Conservation (phyloP, 2,329 filamentous ascomycete genomes). For the Fusarium agapanthi region DNA sequence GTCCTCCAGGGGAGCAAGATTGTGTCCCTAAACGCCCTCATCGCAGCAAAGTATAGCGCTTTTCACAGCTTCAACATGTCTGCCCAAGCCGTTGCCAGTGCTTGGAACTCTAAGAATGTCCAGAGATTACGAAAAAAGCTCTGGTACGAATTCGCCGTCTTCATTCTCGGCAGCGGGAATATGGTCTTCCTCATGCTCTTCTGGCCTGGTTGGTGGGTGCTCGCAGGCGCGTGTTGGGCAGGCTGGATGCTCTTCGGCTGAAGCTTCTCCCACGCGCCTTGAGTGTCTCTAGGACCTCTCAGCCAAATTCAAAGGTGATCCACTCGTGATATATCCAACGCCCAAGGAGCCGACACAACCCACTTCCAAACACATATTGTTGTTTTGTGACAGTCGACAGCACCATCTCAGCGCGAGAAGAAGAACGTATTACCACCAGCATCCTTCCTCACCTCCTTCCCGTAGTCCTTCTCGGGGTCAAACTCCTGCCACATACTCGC, state of each 20-base stretch:
- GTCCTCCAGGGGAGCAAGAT: constrained; percentile 39
- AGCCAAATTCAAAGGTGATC: constrained; percentile 15
- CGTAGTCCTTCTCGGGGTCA: constrained; percentile 88
- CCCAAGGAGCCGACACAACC: not conserved
- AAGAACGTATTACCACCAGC: constrained; percentile 93
- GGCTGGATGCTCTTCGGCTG: constrained; percentile 48
- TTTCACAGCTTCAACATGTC: constrained; percentile 44
- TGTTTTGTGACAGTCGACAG: constrained; percentile 1
- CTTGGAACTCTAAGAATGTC: constrained; percentile 52
- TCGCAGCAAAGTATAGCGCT: constrained; percentile 44
- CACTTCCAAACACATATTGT: not conserved
- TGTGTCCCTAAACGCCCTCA: constrained; percentile 40
- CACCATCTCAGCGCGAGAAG: constrained; percentile 61
- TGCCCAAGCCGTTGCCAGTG: constrained; percentile 35
- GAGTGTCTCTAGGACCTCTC: constrained; percentile 11
- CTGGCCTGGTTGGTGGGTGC: constrained; percentile 65
- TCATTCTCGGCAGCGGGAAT: constrained; percentile 61
- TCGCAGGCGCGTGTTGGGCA: constrained; percentile 50
- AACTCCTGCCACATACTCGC: constrained; percentile 97
- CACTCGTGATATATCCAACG: constrained; percentile 10
- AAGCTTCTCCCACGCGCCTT: constrained; percentile 24
- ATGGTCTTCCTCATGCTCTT: constrained; percentile 60
- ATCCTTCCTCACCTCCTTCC: constrained; percentile 80
- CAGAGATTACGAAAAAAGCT: constrained; percentile 55
- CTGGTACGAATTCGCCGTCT: constrained; percentile 61